phyloP scores from a whole-genome alignment of 1,284 basidiomycete genomes.

The Pseudozyma sp. region DNA sequence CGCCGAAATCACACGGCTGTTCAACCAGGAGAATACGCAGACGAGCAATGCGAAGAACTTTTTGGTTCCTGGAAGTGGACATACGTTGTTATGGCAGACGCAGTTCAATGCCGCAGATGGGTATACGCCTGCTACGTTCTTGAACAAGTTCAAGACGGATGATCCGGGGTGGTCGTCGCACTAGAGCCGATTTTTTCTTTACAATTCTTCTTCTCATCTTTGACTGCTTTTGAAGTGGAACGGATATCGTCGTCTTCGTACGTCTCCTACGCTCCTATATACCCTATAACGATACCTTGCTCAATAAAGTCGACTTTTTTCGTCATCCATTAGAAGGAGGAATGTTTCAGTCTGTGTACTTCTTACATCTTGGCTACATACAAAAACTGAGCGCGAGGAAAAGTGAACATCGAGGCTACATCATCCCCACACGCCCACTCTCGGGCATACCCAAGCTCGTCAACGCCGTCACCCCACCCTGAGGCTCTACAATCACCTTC shows the following conservation, averaged over 20 bases:
- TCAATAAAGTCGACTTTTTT: background rate
- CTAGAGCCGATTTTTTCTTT: background rate
- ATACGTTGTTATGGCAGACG: slow-evolving; percentile 18
- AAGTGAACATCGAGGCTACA: background rate
- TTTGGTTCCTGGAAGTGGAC: slow-evolving; percentile 20
- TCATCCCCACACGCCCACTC: slow-evolving; percentile 18
- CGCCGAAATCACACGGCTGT: slow-evolving; percentile 17
- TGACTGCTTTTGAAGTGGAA: too few species aligned
- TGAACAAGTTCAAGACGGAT: slow-evolving; percentile 41
- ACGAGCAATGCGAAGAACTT: slow-evolving; percentile 32
- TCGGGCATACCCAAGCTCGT: slow-evolving; percentile 29
- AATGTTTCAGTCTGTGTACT: background rate
- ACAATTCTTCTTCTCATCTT: background rate
- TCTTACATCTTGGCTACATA: too few species aligned
- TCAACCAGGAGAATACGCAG: slow-evolving; percentile 10
- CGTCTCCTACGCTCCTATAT: background rate
- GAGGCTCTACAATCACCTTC: slow-evolving; percentile 28
- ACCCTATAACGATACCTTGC: slow-evolving; percentile 1
- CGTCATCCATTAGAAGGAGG: background rate
- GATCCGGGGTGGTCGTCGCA: slow-evolving; percentile 31
- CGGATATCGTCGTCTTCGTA: too few species aligned
- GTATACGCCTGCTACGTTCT: slow-evolving; percentile 20
- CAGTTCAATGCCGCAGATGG: slow-evolving; percentile 31
- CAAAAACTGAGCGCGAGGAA: too few species aligned
- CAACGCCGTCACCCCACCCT: background rate